Base-by-base conservation (phyloP, 2,329 filamentous ascomycete species). In the Phaeosphaeriaceae sp. region DNA sequence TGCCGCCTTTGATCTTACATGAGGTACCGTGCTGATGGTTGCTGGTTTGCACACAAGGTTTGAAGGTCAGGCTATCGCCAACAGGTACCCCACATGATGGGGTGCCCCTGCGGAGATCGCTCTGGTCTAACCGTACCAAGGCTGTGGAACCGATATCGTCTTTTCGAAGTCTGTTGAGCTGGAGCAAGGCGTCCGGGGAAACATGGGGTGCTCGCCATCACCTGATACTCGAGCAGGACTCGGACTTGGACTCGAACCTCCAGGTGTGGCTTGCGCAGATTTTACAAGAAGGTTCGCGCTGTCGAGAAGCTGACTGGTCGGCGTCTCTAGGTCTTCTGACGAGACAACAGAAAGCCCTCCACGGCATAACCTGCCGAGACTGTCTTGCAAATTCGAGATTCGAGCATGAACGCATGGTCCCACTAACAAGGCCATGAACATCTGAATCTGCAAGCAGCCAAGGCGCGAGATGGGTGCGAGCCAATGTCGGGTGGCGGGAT, bases 121-220 rank as follows among this genome's bases (percentile, higher is more conserved):
- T 48, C 22, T 22, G 22, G 3, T 25, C 33, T 54, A 48, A 48
- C 52, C 52, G n/a, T 33, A 27, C 20, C 52, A 33, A 48, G 21
- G 22, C 22, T 25, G n/a, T 24, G 46, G 22, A 48, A 48, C 13
- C 46, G 22, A 48, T 19, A 24, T 22, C 36, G 33, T 45, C 41
- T 45, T 27, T 42, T 22, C 36, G 22, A 48, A 20, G 10, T 48
- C 19, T 48, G 42, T 53, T 52, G 50, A 36, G 50, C 15, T 24
- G 50, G n/a, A 51, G 50, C 50, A 27, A 47, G 51, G 51, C 51
- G 51, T 53, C 42, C 36, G 51, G 51, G 48, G 44, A 31, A 53
- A 53, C 44, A 40, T 53, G 51, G 51, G 20, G 48, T 25, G 21
- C 13, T 21, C 33, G 25, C 46, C 25, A 27, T 31, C 36, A 40